Base-by-base conservation (phyloP, 202 grass and related monocot species). In the Digitaria exilis region DNA sequence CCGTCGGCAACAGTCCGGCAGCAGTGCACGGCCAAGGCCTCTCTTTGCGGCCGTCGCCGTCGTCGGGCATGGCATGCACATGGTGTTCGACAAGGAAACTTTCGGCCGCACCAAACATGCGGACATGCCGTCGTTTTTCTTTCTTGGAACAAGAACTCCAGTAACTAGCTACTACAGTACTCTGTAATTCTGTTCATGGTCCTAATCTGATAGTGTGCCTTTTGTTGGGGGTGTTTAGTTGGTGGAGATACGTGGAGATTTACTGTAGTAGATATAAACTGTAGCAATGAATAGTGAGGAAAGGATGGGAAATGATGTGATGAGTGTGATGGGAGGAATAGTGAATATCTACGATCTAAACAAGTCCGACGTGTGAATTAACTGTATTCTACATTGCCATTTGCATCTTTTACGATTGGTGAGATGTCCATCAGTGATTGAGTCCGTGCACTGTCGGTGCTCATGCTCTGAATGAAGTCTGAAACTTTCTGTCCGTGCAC, bases 21-120 rank as follows among this genome's bases (percentile, higher is more conserved):
- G 46, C 22, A 46, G 56, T 22, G 65, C 42, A 71, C 65, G 82
- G 29, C 71, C 32, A 21, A 32, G 9, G 35, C 69, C 52, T 35
- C 18, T 28, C 24, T 67, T 21, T 52, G 21, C n/a, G 37, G 30
- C 51, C 7, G 62, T 60, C 83, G 42, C 67, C 78, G 31, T 72
- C 75, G 49, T 74, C 66, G 43, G 52, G 16, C 62, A 39, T 52
- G 55, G 8, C 51, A n/a, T 56, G 35, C 76, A 80, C 87, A 76
- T 79, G 67, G 50, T 42, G 26, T 42, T 24, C 70, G 39, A 43
- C 69, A 85, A 63, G 57, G 76, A 57, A 50, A 29, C 86, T 78
- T 88, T 82, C 78, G 74, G 88, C 79, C 2, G 43, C 77, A 76
- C 63, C 72, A 84, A 80, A 81, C 80, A 80, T 62, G 75, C 79